A percentile compares a stretch with the other conserved stretches of the same genome.
These are phyloP conservation scores for Hemileccinum hortonii DNA, from an alignment of 1,284 basidiomycete species.

Conservation along the genomic window DNA sequence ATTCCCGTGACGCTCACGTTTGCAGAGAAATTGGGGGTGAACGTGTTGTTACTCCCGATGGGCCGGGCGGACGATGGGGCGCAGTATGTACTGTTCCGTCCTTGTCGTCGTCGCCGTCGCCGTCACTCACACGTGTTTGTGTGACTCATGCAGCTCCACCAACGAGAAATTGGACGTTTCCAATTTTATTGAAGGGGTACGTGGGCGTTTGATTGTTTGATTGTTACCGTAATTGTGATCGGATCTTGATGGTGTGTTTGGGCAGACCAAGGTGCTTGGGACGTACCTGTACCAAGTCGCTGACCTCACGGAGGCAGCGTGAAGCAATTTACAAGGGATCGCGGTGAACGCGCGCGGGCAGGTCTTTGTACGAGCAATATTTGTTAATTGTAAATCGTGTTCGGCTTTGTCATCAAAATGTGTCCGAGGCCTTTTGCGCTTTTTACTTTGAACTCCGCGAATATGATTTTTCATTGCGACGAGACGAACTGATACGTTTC, in stretches of 20 bases:
- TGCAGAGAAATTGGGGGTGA: slow-evolving; percentile 81
- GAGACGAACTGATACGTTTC: background rate
- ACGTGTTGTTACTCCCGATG: slow-evolving; percentile 88
- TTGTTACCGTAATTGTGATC: background rate
- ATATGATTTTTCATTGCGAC: background rate
- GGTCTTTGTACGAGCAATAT: background rate
- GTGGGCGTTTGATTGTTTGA: slow-evolving; percentile 19
- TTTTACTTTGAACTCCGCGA: slow-evolving; percentile 26
- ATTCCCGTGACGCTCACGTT: slow-evolving; percentile 97
- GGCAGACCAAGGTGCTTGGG: slow-evolving; percentile 74
- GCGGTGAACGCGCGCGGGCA: background rate
- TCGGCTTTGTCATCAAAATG: too few species aligned
- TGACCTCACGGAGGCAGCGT: slow-evolving; percentile 22
- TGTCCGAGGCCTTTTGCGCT: too few species aligned
- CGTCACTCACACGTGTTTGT: too few species aligned
- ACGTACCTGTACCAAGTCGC: slow-evolving; percentile 83
- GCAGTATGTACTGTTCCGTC: slow-evolving; percentile 53
- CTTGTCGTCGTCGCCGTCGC: background rate
- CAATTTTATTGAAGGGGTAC: slow-evolving; percentile 90
- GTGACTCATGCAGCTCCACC: slow-evolving; percentile 60
- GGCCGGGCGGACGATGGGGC: slow-evolving; percentile 93
- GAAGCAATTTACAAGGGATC: background rate
- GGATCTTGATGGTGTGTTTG: slow-evolving; percentile 3
- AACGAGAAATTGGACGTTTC: slow-evolving; percentile 95
- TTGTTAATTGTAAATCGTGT: too few species aligned